Evolutionary conservation across 768 basidiomycete species (phyloP).

Genomic region (Trametes cinnabarina): DNA sequence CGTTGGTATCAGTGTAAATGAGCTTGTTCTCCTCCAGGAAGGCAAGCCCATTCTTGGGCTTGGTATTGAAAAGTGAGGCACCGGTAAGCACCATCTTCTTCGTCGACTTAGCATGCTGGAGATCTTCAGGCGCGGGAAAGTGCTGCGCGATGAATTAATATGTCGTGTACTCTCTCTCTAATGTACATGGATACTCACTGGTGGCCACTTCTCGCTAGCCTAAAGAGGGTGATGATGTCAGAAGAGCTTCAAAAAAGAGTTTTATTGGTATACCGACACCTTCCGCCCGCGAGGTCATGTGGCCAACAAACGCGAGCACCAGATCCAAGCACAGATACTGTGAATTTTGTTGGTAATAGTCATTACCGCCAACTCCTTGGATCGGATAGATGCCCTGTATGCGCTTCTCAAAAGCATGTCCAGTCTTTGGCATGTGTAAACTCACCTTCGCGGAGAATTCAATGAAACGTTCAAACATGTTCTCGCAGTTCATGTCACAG

Average conservation of each 20-base stretch:
- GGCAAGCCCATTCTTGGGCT: slow-evolving; percentile 86
- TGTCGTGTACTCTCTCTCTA: background rate
- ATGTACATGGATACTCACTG: slow-evolving; percentile 40
- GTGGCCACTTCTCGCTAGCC: slow-evolving; percentile 56
- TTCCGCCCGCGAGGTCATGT: slow-evolving; percentile 73
- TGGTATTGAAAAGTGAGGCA: slow-evolving; percentile 83
- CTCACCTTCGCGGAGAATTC: slow-evolving; percentile 85
- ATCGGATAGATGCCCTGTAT: slow-evolving; percentile 76
- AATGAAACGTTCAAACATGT: slow-evolving; percentile 86
- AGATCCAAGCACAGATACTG: slow-evolving; percentile 90
- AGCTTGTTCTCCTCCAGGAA: slow-evolving; percentile 93
- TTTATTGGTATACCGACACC: slow-evolving; percentile 35
- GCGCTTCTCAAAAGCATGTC: background rate
- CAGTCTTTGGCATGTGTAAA: background rate
- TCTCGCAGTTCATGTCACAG: slow-evolving; percentile 95
- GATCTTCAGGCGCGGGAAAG: slow-evolving; percentile 53
- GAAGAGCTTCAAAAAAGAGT: background rate
- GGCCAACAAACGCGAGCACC: slow-evolving; percentile 80
- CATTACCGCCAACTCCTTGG: slow-evolving; percentile 54
- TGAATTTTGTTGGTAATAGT: slow-evolving; percentile 67
- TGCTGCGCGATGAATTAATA: slow-evolving; percentile 36
- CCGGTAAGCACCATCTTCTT: slow-evolving; percentile 86
- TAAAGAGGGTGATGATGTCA: slow-evolving; percentile 9
- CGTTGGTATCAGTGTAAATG: slow-evolving; percentile 59
- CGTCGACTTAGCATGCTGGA: slow-evolving; percentile 70